These are phyloP conservation scores for Solanum raphanifolium DNA, from an alignment of 257 asterid species.

Conservation along the genomic window DNA sequence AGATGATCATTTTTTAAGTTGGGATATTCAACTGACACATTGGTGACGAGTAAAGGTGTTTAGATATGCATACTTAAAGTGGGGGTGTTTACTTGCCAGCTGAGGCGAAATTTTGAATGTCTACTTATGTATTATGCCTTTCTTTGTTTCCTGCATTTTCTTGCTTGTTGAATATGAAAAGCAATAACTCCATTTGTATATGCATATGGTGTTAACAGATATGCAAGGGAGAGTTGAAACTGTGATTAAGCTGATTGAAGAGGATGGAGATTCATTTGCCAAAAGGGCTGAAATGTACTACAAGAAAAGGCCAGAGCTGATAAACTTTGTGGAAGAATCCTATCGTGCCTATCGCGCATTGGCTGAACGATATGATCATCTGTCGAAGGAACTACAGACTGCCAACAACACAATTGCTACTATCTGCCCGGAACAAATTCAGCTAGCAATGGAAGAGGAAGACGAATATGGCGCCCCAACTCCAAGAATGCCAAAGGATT, in stretches of 20 bases:
- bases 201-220: slow-evolving; percentile 26
- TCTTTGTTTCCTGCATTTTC: background rate
- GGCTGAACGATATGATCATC: slow-evolving; percentile 75
- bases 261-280: slow-evolving; percentile 88
- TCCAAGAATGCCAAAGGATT: slow-evolving; percentile 13
- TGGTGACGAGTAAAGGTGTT: background rate
- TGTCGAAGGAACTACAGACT: slow-evolving; percentile 73
- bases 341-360: slow-evolving; percentile 61
- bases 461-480: slow-evolving; percentile 17
- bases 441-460: slow-evolving; percentile 40
- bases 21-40: background rate
- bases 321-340: slow-evolving; percentile 64
- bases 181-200: background rate
- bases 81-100: background rate
- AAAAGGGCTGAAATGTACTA: slow-evolving; percentile 89
- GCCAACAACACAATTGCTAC: slow-evolving; percentile 76
- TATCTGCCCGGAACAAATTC: slow-evolving; percentile 67
- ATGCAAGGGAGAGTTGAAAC: slow-evolving; percentile 73
- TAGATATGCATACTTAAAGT: background rate
- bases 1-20: background rate
- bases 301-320: slow-evolving; percentile 74
- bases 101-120: background rate
- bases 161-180: background rate
- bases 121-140: background rate
- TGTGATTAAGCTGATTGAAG: slow-evolving; percentile 70